Evolutionary conservation across 2,329 filamentous ascomycete genomes (phyloP), one percentile per base, ranked within the genome.

Genomic region (Ambrosiella cleistominuta): DNA sequence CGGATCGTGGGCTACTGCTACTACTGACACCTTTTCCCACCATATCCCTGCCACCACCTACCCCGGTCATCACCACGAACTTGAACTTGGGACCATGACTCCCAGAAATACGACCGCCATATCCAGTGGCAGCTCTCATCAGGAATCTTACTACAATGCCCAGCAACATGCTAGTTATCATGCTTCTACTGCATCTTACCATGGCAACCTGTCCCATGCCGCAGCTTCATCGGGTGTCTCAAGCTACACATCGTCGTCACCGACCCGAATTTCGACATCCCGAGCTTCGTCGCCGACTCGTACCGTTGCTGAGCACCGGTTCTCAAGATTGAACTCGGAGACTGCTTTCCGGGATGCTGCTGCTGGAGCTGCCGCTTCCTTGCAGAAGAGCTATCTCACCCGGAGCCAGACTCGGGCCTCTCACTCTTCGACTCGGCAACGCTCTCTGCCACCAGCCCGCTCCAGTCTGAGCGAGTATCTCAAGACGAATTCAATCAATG

Each of bases 301-400:
- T 42, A 15, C 44, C 19, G 7, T 17, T 15, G n/a, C 38, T 13
- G 38, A 36, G 39, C n/a, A 51, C 40, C 51, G 39, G 9, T 60
- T 58, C 52, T 51, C 52, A n/a, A 60, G 51, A 9, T 55, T 60
- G 11, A 56, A 60, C 56, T 37, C 56, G 12, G 51, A 55, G 13
- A 38, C 54, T 37, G 59, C 59, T 17, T 47, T 44, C 13, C 52
- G 42, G 35, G 49, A 50, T n/a, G 59, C 59, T 15, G 44, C 54
- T 2, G 39, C 57, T 53, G 59, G 54, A 2, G 59, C 59, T 15
- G 56, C 51, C 37, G 53, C 56, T n/a, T 60, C 59, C 3, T 55
- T 60, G 12, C 47, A 40, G 38, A 50, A 54, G 19, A 60, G 59
- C 15, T 53, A 57, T n/a, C 39, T 19, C 35, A 13, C 44, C 37